Conservation (phyloP, 176 grass and related monocot species). For the Phragmites australis region DNA sequence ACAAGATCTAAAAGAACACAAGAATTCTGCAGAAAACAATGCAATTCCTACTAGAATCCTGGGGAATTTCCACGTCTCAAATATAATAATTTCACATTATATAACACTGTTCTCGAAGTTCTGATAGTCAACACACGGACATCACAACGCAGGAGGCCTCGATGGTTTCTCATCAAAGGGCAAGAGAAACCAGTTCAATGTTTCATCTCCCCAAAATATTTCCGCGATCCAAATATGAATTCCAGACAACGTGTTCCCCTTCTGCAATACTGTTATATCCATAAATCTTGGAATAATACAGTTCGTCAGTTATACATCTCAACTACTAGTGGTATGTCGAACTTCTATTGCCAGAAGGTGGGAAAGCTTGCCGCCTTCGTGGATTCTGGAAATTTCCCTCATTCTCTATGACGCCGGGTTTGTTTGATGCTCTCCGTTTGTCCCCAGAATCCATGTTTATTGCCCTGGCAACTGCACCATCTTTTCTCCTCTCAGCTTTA, state of each 20-base stretch:
- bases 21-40: not conserved
- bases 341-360: slow-evolving; percentile 82
- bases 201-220: not conserved
- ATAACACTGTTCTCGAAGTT: slow-evolving; percentile 32
- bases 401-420: slow-evolving; percentile 32
- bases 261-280: not conserved
- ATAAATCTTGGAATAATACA: slow-evolving; percentile 7
- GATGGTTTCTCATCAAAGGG: not conserved
- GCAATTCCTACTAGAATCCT: not conserved
- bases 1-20: too few species aligned
- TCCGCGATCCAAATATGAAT: not conserved
- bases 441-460: slow-evolving; percentile 42
- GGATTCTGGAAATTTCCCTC: slow-evolving; percentile 53
- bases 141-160: not conserved
- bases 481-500: slow-evolving; percentile 46
- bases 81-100: not conserved
- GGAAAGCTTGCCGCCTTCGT: slow-evolving; percentile 71
- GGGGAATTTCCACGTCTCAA: not conserved
- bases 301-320: slow-evolving; percentile 2
- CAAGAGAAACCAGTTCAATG: not conserved
- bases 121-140: not conserved
- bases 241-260: not conserved
- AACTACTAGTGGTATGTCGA: slow-evolving; percentile 53
- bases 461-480: slow-evolving; percentile 42
- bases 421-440: slow-evolving; percentile 15